These are phyloP conservation scores for Botrytis elliptica DNA, from an alignment of 2,329 filamentous ascomycete genomes.

Conservation along the genomic window DNA sequence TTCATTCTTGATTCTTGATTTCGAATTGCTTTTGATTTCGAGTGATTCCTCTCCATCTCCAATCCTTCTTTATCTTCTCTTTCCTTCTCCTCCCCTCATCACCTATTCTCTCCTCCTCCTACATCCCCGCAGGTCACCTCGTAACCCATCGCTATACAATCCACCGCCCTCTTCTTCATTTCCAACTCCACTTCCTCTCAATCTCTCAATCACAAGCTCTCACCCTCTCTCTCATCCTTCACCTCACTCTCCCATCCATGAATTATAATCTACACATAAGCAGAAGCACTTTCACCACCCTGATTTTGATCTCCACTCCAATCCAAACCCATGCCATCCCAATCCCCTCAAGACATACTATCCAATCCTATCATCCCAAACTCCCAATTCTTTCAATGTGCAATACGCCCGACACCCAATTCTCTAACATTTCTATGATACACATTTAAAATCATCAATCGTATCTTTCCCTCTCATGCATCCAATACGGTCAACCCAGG, in stretches of 20 bases:
- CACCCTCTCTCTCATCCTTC: background rate
- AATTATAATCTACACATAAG: background rate
- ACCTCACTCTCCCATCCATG: too few relatives aligned
- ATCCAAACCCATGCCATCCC: background rate
- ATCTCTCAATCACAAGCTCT: too few relatives aligned
- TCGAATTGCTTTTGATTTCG: background rate
- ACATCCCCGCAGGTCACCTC: background rate
- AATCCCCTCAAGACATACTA: background rate
- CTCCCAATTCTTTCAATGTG: background rate
- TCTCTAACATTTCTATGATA: conserved; percentile 6
- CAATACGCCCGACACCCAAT: background rate
- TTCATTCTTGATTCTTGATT: background rate
- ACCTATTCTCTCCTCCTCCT: background rate
- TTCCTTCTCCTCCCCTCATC: background rate
- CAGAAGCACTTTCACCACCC: background rate
- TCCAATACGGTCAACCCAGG: background rate
- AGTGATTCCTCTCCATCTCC: background rate
- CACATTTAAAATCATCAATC: conserved; percentile 15
- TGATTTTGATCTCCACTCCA: background rate
- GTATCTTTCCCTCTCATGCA: background rate
- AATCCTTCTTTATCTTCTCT: background rate
- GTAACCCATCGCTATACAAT: background rate
- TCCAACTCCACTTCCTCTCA: background rate
- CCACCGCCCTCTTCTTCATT: background rate
- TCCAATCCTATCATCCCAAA: conserved; percentile 10